Percentiles rank a stretch among this genome's conserved stretches.
Conservation (phyloP, 768 basidiomycete species). For the Collybiopsis luxurians region DNA sequence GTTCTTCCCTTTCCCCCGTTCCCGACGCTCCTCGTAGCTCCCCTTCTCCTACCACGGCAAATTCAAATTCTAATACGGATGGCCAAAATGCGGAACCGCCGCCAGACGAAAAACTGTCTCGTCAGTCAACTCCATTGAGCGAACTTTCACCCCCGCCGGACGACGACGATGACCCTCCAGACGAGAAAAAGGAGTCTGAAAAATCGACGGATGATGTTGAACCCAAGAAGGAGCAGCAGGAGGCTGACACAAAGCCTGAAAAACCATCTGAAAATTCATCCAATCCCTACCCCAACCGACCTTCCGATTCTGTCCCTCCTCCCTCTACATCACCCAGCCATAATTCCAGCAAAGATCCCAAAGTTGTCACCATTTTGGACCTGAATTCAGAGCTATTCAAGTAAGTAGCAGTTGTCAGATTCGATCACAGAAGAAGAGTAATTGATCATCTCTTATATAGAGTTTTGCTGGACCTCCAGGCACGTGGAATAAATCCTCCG, state of each 20-base stretch:
- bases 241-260: constrained; percentile 15
- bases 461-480: constrained; percentile 60
- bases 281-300: constrained; percentile 4
- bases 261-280: constrained; percentile 3
- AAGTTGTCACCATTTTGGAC: constrained; percentile 59
- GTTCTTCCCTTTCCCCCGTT: constrained; percentile 55
- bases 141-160: constrained; percentile 71
- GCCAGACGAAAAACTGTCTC: constrained; percentile 39
- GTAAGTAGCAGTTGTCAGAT: constrained; percentile 34
- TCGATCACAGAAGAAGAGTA: not conserved
- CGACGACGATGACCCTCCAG: constrained; percentile 40
- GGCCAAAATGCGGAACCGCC: constrained; percentile 15
- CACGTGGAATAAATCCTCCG: constrained; percentile 39
- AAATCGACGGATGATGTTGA: constrained; percentile 33
- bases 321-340: constrained; percentile 15
- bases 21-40: constrained; percentile 39
- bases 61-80: constrained; percentile 17
- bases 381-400: constrained; percentile 69
- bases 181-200: constrained; percentile 36
- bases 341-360: constrained; percentile 33
- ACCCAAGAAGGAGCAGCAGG: constrained; percentile 18
- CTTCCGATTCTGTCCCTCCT: not conserved
- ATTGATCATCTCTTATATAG: constrained; percentile 29
- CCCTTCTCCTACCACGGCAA: constrained; percentile 24
- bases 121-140: constrained; percentile 71